These are phyloP conservation scores for Amphirosellinia nigrospora DNA, from an alignment of 495 filamentous ascomycete genomes.

Conservation along the genomic window DNA sequence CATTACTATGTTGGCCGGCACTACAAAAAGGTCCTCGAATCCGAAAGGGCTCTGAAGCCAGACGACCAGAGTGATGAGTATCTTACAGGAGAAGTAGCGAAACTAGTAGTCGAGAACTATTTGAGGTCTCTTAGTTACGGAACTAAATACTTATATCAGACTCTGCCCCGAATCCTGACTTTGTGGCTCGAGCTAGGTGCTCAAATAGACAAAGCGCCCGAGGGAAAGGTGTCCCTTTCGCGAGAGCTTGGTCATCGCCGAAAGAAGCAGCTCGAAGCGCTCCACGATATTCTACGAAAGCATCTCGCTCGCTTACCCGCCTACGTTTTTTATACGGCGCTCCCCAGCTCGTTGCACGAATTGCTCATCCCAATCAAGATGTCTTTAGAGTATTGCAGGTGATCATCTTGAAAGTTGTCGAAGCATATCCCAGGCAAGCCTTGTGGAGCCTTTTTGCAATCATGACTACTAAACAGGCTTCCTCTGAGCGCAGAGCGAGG, in stretches of 20 bases:
- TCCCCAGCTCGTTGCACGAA: conserved; percentile 93
- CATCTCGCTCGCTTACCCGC: conserved; percentile 77
- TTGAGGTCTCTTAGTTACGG: conserved; percentile 84
- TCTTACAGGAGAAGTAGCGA: conserved; percentile 78
- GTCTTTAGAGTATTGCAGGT: conserved; percentile 76
- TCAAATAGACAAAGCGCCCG: conserved; percentile 69
- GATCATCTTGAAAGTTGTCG: conserved; percentile 83
- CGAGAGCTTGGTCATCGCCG: conserved; percentile 63
- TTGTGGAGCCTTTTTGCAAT: conserved; percentile 91
- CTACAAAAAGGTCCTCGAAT: conserved; percentile 95
- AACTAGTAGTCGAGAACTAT: conserved; percentile 92
- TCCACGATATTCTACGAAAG: conserved; percentile 76
- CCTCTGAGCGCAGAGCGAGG: conserved; percentile 59
- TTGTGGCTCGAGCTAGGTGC: conserved; percentile 92
- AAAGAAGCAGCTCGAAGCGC: conserved; percentile 67
- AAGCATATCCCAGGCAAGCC: conserved; percentile 84
- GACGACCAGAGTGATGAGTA: conserved; percentile 64
- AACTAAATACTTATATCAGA: conserved; percentile 94
- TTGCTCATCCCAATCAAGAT: conserved; percentile 78
- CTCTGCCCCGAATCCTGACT: conserved; percentile 85
- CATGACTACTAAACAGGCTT: conserved; percentile 54
- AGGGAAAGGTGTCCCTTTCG: conserved; percentile 67
- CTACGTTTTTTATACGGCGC: conserved; percentile 87
- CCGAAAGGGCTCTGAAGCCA: conserved; percentile 76
- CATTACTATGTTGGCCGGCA: conserved; percentile 97